A percentile compares a stretch with the other conserved stretches of the same genome.
Evolutionary conservation across 345 rosid genomes (phyloP).

Genomic region (Arabidopsis suecica): DNA sequence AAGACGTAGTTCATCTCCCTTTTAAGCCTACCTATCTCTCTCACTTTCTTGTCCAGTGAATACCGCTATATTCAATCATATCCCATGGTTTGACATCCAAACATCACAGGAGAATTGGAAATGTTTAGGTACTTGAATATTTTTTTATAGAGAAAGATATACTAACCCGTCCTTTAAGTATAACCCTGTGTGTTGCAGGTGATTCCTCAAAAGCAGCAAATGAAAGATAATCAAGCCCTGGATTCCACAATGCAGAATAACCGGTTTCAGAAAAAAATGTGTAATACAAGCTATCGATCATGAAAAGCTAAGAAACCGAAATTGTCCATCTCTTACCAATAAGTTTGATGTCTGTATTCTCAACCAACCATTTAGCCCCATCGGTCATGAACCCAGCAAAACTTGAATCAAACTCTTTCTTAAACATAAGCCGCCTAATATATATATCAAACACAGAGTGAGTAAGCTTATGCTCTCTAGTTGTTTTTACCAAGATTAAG

Average conservation of each 20-base stretch:
- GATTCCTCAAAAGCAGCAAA: conserved; percentile 69
- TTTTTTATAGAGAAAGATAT: not conserved
- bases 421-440: conserved; percentile 84
- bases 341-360: conserved; percentile 87
- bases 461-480: not conserved
- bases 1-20: conserved; percentile 6
- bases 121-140: not conserved
- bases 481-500: too few relatives aligned
- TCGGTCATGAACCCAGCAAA: conserved; percentile 80
- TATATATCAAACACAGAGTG: conserved; percentile 25
- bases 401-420: conserved; percentile 76
- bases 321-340: conserved; percentile 53
- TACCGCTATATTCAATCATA: conserved; percentile 15
- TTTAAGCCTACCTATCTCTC: conserved; percentile 8
- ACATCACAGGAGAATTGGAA: conserved; percentile 10
- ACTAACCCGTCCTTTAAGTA: conserved; percentile 44
- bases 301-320: not conserved
- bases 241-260: conserved; percentile 4
- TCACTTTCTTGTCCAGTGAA: conserved; percentile 24
- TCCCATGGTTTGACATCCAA: conserved; percentile 4
- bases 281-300: not conserved
- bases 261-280: not conserved
- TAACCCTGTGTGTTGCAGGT: conserved; percentile 46
- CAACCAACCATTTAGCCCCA: conserved; percentile 94
- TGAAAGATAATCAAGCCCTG: conserved; percentile 83